Conservation (phyloP, 106 monocot genomes). For the Dendrobium chrysotoxum region DNA sequence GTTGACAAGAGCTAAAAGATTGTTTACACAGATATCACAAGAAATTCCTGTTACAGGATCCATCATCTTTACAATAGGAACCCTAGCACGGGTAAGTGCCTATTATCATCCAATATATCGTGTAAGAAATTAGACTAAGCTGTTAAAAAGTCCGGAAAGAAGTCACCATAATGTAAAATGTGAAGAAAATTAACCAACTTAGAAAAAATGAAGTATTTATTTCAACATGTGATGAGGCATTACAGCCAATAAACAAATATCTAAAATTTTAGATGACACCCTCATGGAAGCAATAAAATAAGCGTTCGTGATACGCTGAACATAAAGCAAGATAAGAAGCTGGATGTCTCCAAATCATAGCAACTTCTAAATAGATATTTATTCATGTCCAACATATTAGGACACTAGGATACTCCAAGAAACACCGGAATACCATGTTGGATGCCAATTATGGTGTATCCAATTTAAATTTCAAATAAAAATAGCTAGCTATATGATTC, state of each 20-base stretch:
- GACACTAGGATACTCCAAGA: neutral
- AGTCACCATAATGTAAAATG: neutral
- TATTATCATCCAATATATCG: slow-evolving; percentile 13
- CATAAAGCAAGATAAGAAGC: neutral
- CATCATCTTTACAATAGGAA: slow-evolving; percentile 97
- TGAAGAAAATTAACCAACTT: neutral
- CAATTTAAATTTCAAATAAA: neutral
- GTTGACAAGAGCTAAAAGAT: slow-evolving; percentile 92
- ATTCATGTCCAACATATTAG: neutral
- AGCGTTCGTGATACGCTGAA: neutral
- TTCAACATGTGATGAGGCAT: neutral
- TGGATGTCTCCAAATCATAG: neutral
- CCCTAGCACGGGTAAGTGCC: slow-evolving; percentile 94
- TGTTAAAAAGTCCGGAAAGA: neutral
- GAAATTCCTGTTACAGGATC: slow-evolving; percentile 87
- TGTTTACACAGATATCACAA: slow-evolving; percentile 98
- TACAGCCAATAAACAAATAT: neutral
- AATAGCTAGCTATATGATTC: neutral
- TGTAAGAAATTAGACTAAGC: neutral
- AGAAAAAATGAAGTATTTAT: neutral
- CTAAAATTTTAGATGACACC: neutral
- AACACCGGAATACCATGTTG: neutral
- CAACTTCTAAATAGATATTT: neutral
- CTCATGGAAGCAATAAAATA: neutral
- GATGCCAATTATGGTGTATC: neutral